phyloP scores from a whole-genome alignment of 331 rosid species.

The Cucumis variabilis region DNA sequence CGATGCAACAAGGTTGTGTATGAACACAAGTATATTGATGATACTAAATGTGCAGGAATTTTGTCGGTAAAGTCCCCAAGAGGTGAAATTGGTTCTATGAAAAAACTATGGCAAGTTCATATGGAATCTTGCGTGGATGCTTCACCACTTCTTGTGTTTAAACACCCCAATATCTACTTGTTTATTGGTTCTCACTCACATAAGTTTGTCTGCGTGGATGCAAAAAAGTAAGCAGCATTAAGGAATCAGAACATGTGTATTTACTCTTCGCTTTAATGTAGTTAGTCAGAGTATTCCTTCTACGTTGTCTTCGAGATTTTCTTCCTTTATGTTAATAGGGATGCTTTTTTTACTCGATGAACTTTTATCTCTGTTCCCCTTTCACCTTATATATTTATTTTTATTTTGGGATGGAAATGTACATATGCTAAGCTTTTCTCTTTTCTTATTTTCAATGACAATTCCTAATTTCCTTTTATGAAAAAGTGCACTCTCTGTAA shows the following conservation, averaged over 20 bases:
- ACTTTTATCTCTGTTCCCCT: neutral
- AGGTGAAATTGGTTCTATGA: constrained; percentile 51
- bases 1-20: constrained; percentile 77
- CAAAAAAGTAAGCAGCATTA: constrained; percentile 62
- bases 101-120: constrained; percentile 73
- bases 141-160: constrained; percentile 75
- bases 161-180: constrained; percentile 58
- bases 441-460: neutral
- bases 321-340: constrained; percentile 5
- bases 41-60: constrained; percentile 41
- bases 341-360: neutral
- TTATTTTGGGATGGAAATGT: constrained; percentile 31
- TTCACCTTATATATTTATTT: neutral
- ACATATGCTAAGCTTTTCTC: neutral
- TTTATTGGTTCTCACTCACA: constrained; percentile 93
- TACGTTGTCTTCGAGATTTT: neutral
- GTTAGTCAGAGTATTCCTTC: constrained; percentile 1
- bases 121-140: constrained; percentile 96
- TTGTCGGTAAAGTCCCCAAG: constrained; percentile 51
- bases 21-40: constrained; percentile 42
- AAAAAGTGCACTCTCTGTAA: neutral
- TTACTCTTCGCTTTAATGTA: neutral
- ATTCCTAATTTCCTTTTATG: neutral
- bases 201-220: constrained; percentile 82
- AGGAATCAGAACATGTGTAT: neutral